Base-by-base conservation (phyloP, 164 flowering plant genomes). In the Sextonia rubra region DNA sequence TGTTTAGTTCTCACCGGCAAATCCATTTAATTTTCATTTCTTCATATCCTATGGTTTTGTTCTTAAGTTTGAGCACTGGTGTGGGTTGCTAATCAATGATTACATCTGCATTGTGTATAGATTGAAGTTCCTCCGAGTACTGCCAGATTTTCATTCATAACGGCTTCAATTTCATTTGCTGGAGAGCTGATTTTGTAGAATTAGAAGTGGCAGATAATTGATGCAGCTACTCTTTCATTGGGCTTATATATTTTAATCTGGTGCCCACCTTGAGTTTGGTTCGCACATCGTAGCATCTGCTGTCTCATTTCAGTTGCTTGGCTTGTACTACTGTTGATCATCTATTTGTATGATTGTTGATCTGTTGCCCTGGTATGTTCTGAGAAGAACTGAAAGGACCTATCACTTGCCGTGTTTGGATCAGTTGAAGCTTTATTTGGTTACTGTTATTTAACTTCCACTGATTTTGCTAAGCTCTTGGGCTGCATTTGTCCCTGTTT, bases 241-340 rank as follows among this genome's bases (percentile, higher is more conserved):
- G 15, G 26, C 47, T 2, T 15, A 3, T 25, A 44, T 44, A 20
- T 47, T 62, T 37, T 29, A 55, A 71, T 61, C 70, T 66, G 49
- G 55, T 66, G 47, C 47, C 48, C 25, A 29, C 60, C 32, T 66
- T 32, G 44, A 73, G 58, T 24, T 26, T 56, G 70, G 67, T 12
- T 25, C 52, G 23, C 24, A 17, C 60, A 3, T 66, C 25, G 29
- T 48, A 22, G 15, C 62, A 1, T 15, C 15, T 47, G 55, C 24
- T 2, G n/a, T 37, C 25, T 15, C 22, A 20, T 22, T 22, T 18
- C 44, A 25, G 11, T 64, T 64, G 27, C 23, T 12, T 22, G 64
- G 20, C 15, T 61, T 25, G 27, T 61, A 23, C 5, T 6, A 12
- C 9, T 14, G 62, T 61, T 15, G 27, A 61, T 61, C 64, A 61